Conservation (phyloP, 169 alveolate genomes). For the Eimeria acervulina region DNA sequence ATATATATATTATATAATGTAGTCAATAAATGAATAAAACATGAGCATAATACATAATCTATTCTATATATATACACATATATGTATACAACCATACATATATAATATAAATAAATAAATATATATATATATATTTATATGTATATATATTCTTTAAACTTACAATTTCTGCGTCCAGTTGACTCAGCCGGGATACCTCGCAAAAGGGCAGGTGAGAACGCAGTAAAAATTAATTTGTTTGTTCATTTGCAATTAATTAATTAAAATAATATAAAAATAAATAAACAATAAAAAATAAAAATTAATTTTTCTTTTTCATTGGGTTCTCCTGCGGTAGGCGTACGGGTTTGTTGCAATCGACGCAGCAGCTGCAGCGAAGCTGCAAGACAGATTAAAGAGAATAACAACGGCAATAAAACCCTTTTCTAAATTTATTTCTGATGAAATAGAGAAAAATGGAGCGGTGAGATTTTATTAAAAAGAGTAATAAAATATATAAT, state of each 20-base stretch:
- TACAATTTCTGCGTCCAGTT: background rate
- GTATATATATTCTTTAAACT: background rate
- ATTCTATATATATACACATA: background rate
- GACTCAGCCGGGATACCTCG: conserved; percentile 34
- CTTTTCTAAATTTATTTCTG: background rate
- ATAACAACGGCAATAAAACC: background rate
- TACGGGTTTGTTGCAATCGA: conserved; percentile 51
- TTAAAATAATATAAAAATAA: background rate
- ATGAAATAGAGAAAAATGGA: conserved; percentile 1
- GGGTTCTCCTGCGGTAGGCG: background rate
- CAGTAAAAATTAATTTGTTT: background rate
- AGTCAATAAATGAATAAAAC: too few relatives aligned
- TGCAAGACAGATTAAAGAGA: conserved; percentile 29
- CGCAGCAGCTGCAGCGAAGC: background rate
- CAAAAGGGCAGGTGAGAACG: conserved; percentile 45
- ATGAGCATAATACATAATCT: too few relatives aligned
- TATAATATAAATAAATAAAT: background rate
- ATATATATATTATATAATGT: too few relatives aligned
- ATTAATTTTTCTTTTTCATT: background rate
- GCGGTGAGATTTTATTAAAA: background rate
- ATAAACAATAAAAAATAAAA: background rate
- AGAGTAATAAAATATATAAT: background rate
- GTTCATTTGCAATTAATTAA: too few relatives aligned
- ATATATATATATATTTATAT: background rate
- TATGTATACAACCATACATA: background rate